A percentile compares a stretch with the other conserved stretches of the same genome.
These are phyloP conservation scores for Aspergillus ibericus DNA, from an alignment of 2,329 filamentous ascomycete species.

Conservation along the genomic window DNA sequence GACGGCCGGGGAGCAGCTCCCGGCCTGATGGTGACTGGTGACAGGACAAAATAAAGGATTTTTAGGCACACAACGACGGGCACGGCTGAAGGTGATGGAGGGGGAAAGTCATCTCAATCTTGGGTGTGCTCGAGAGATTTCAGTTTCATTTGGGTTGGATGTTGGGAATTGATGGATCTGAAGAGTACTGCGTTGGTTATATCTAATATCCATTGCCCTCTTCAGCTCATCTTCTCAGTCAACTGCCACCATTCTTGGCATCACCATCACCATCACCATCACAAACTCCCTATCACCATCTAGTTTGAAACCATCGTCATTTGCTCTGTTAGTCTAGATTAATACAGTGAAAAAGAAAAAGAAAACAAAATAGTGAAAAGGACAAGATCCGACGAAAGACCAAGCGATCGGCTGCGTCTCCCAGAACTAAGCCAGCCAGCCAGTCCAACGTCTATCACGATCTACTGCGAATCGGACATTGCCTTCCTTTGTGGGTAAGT, in stretches of 20 bases:
- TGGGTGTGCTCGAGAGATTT: background rate
- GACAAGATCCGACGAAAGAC: background rate
- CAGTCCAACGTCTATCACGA: slow-evolving; percentile 1
- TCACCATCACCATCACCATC: background rate
- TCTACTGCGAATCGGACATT: slow-evolving; percentile 1
- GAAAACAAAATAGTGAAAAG: background rate
- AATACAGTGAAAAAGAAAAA: background rate
- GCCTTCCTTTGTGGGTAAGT: slow-evolving; percentile 2
- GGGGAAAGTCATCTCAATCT: background rate
- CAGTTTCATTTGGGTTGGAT: too few species aligned
- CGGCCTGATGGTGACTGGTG: background rate
- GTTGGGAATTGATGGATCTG: too few species aligned
- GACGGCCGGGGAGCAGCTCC: slow-evolving; percentile 1
- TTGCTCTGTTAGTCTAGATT: background rate
- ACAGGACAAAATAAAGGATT: slow-evolving; percentile 1
- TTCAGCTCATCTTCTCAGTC: too few species aligned
- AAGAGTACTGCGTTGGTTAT: too few species aligned
- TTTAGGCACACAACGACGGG: background rate
- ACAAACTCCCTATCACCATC: background rate
- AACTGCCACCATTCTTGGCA: too few species aligned
- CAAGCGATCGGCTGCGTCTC: background rate
- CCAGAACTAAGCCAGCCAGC: background rate
- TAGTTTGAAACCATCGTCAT: background rate
- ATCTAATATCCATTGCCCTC: too few species aligned
- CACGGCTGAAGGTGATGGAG: background rate